Base-by-base conservation (phyloP, 2,329 filamentous ascomycete species). In the Alternaria infectoria region DNA sequence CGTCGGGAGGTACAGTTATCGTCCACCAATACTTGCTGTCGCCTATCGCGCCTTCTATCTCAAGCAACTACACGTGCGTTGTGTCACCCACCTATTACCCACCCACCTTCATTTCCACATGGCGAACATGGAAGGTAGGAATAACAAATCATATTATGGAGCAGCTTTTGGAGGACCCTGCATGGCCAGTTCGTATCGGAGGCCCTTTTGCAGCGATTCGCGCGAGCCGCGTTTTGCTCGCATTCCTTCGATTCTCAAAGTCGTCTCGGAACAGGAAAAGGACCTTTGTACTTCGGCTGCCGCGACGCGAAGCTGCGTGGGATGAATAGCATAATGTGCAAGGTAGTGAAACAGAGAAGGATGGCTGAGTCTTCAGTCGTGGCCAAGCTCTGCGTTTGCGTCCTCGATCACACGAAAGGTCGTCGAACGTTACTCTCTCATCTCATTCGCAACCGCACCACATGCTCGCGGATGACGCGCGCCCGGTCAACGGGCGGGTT, bases 21-120 rank as follows among this genome's bases (percentile, higher is more conserved):
- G n/a, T 32, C 30, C 49, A 40, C 30, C 43, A 45, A 45, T 45
- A 17, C 17, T 15, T n/a, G n/a, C 17, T 25, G 44, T 51, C 57
- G 40, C 57, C 26, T 54, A 54, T 54, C 49, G 57, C 49, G 57
- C 47, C 43, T 28, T 17, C 11, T 19, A 26, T 21, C 8, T 25
- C 25, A 43, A 45, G 26, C n/a, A 32, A 19, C 28, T 21, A 54
- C 57, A 50, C 30, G 44, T 56, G 52, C 45, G 32, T 23, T 19
- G 32, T 56, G 49, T 26, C 32, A 26, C 36, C 32, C 44, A 57
- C 36, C 36, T 40, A 40, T 40, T 36, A 36, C 15, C 36, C 36
- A 40, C 36, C 36, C 36, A 17, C 46, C 30, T 50, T 57, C 44
- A 61, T 61, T 43, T 51, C 52, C 59, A 61, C 59, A 61, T 61